phyloP scores from a whole-genome alignment of 78 protist genomes.

The Mastigamoeba balamuthi region DNA sequence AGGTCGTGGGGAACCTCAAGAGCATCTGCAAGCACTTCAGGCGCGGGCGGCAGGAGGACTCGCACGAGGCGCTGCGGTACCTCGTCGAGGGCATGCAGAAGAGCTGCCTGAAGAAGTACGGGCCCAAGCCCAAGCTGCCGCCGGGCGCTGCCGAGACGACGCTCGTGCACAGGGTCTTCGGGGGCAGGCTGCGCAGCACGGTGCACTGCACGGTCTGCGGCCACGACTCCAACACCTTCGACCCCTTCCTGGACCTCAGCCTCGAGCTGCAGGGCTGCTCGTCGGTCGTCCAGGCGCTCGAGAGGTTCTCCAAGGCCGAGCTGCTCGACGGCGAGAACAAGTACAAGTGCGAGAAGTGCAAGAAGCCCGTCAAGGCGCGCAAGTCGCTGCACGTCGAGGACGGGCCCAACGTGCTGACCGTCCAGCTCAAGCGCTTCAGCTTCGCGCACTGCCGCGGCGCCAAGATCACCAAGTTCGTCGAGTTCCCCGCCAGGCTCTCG shows the following conservation, averaged over 20 bases:
- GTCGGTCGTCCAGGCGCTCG: conserved; percentile 29
- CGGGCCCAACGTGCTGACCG: conserved; percentile 41
- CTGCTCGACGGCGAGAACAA: conserved; percentile 64
- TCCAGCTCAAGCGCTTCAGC: conserved; percentile 48
- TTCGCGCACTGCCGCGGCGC: conserved; percentile 20
- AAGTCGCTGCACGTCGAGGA: conserved; percentile 30
- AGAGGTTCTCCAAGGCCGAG: conserved; percentile 50
- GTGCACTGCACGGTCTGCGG: conserved; percentile 56
- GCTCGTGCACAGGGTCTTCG: neutral
- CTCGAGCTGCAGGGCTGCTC: conserved; percentile 31
- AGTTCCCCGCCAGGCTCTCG: conserved; percentile 14
- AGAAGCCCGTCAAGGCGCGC: conserved; percentile 25
- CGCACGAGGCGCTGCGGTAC: conserved; percentile 65
- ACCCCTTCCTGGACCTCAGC: conserved; percentile 70
- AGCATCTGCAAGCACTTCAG: conserved; percentile 12
- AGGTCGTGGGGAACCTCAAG: conserved; percentile 23
- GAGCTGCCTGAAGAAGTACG: conserved; percentile 1
- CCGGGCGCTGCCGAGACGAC: neutral
- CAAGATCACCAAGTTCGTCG: conserved; percentile 30
- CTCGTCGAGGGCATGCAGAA: conserved; percentile 48
- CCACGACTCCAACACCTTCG: conserved; percentile 68
- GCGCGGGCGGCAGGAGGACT: conserved; percentile 66
- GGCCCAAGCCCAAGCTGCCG: neutral
- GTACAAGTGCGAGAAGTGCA: conserved; percentile 65
- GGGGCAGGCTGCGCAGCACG: neutral